These are phyloP conservation scores for Diplosphaera chodatii DNA, from an alignment of 139 green algal species.

Conservation along the genomic window DNA sequence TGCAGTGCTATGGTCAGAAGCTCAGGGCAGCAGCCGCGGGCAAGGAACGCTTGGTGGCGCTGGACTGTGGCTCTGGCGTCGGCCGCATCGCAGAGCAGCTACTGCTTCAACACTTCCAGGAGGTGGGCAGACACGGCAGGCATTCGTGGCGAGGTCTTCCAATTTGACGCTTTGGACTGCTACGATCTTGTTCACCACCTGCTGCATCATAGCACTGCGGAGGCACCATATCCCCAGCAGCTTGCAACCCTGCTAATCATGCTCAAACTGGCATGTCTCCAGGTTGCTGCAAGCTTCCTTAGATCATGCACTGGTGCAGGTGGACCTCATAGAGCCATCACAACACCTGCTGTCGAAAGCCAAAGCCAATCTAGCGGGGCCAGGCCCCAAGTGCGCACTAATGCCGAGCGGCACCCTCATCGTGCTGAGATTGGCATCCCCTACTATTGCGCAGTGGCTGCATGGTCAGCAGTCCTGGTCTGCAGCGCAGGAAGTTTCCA, in stretches of 20 bases:
- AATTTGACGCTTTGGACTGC: too few species aligned
- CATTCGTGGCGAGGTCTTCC: too few species aligned
- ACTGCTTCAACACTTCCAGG: slow-evolving; percentile 77
- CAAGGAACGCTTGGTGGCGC: slow-evolving; percentile 28
- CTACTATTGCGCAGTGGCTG: too few species aligned
- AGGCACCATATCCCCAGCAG: too few species aligned
- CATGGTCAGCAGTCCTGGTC: too few species aligned
- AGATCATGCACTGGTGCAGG: background rate
- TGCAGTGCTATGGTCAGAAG: slow-evolving; percentile 39
- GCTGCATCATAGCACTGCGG: too few species aligned
- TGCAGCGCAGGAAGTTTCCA: slow-evolving; percentile 10
- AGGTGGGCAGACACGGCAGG: slow-evolving; percentile 47
- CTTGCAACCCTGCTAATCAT: too few species aligned
- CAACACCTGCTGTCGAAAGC: slow-evolving; percentile 61
- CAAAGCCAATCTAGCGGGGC: slow-evolving; percentile 4
- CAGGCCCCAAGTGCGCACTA: background rate
- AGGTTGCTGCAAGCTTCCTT: too few species aligned
- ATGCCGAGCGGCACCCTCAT: background rate
- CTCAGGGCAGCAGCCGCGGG: slow-evolving; percentile 41
- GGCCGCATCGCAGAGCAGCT: slow-evolving; percentile 82
- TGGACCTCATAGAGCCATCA: slow-evolving; percentile 80
- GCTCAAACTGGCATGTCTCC: too few species aligned
- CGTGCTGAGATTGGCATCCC: background rate
- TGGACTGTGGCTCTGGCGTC: slow-evolving; percentile 91
- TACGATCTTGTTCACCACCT: too few species aligned